Evolutionary conservation across 768 basidiomycete species (phyloP), one percentile per base, ranked within the genome.

Genomic region (Pseudohyphozyma bogoriensis): DNA sequence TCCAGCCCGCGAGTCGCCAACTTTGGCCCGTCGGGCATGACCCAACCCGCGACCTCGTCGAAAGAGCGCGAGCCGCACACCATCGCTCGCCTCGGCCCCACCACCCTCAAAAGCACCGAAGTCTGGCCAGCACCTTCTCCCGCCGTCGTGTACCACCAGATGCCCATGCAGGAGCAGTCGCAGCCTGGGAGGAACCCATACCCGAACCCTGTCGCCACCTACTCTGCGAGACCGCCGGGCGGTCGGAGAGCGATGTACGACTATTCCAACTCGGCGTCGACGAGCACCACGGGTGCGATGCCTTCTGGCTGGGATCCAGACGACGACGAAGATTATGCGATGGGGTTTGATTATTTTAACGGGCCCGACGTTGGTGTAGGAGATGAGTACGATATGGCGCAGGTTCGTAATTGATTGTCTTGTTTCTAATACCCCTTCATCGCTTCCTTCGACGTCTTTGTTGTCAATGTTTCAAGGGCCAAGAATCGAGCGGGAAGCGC

Each of bases 31-130:
- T 18, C 24, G 16, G 35, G 26, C 32, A 46, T 46, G 32, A 49
- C 45, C 55, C 20, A 31, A 15, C 49, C 39, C 24, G 47, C 53
- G n/a, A 11, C 46, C 10, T 42, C 50, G 39, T 47, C 49, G n/a
- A 56, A 57, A 22, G 56, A 57, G 7, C 44, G 62, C 33, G 83
- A 84, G 42, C 79, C 81, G 32, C 74, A 85, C 64, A 85, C 85
- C 13, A 86, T 86, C 56, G 83, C 83, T 16, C 79, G 82, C 39
- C 85, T 86, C 49, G 82, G 85, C 0, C 85, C 85, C 7, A 92
- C 95, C 7, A 80, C 87, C 49, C 79, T 97, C 65, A 99, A 97
- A 77, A 87, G 87, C 13, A 68, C 69, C 53, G 78, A 74, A 45
- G 53, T 67, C n/a, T 68, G 69, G 47, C 76, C 75, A 3, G 69